Percentiles rank a stretch among this genome's conserved stretches.
Evolutionary conservation across 2,329 filamentous ascomycete species (phyloP).

Genomic region (Colletotrichum zoysiae): DNA sequence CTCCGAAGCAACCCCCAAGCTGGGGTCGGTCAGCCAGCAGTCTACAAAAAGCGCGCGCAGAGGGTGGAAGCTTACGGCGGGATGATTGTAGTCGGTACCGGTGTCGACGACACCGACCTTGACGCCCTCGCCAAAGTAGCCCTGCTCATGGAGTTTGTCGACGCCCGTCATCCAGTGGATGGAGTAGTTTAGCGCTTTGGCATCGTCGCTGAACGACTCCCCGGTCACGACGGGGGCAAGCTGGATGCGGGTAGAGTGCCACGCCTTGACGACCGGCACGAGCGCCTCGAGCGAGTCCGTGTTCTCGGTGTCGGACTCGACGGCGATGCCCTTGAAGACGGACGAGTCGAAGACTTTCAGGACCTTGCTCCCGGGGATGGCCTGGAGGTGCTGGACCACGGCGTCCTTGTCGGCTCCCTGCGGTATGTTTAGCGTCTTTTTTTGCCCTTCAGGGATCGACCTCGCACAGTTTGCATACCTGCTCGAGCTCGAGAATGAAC

Average conservation of each 20-base stretch:
- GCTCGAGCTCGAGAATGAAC: conserved; percentile 39
- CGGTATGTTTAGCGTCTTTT: background rate
- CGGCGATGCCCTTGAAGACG: conserved; percentile 48
- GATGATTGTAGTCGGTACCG: conserved; percentile 56
- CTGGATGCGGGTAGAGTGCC: conserved; percentile 37
- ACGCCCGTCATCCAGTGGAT: conserved; percentile 56
- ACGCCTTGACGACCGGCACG: conserved; percentile 35
- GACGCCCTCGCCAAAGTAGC: conserved; percentile 54
- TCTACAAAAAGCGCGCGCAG: too few species aligned
- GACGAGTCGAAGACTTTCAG: conserved; percentile 45
- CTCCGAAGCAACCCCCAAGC: conserved; percentile 62
- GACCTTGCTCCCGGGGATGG: conserved; percentile 29
- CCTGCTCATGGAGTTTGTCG: conserved; percentile 53
- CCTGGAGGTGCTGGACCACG: conserved; percentile 33
- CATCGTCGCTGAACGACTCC: conserved; percentile 34
- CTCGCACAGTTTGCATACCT: conserved; percentile 1
- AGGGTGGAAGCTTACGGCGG: conserved; percentile 46
- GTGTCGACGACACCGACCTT: conserved; percentile 57
- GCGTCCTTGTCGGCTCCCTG: conserved; percentile 37
- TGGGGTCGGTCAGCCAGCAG: background rate
- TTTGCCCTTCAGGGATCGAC: background rate
- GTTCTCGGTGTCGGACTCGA: conserved; percentile 42
- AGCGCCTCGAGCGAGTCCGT: conserved; percentile 42
- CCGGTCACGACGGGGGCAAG: conserved; percentile 33
- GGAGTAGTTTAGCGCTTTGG: conserved; percentile 48